Evolutionary conservation across 2,329 filamentous ascomycete genomes (phyloP), one percentile per base, ranked within the genome.

Genomic region (Calonectria pauciramosa): DNA sequence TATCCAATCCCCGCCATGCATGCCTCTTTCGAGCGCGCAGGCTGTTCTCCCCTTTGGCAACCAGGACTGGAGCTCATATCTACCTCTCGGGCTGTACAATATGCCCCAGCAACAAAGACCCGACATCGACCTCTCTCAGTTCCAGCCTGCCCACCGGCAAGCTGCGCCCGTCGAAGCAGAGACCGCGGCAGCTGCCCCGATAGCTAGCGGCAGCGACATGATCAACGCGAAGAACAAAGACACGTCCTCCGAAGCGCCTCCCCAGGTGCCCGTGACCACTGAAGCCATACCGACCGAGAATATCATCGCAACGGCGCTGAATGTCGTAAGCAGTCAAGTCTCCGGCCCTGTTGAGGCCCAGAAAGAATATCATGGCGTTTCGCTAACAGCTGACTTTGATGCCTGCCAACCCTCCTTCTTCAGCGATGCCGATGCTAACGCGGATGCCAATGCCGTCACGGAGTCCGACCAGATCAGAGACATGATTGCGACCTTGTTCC

Each of bases 261-360:
- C 52, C 52, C 14, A 20, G 28, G 52, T 44, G n/a, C 23, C 14
- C 16, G 3, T 30, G 34, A 41, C 34, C n/a, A 30, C 14, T 13
- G 34, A n/a, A 63, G 34, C 28, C 23, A 44, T n/a, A 52, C 34
- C 34, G 6, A 47, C 30, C 3, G 13, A 26, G 60, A 52, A n/a
- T 52, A 41, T 8, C 34, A 28, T 26, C 20, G 14, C 52, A 32
- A 34, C 59, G 20, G 36, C 44, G n/a, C 16, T 28, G 5, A 28
- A 68, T 34, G 63, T 68, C 72, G 63, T 71, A 74, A 71, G 68
- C 72, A 52, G 30, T 28, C 63, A 74, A 71, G 23, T 32, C 51
- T 56, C 54, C 18, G 64, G 60, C 16, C 54, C 26, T 3, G 20
- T 26, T 38, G 23, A 23, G 34, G 30, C 32, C 69, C 49, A 34